A percentile compares a stretch with the other conserved stretches of the same genome.
These are phyloP conservation scores for Aspergillus novoparasiticus DNA, from an alignment of 2,329 filamentous ascomycete species.

Conservation along the genomic window DNA sequence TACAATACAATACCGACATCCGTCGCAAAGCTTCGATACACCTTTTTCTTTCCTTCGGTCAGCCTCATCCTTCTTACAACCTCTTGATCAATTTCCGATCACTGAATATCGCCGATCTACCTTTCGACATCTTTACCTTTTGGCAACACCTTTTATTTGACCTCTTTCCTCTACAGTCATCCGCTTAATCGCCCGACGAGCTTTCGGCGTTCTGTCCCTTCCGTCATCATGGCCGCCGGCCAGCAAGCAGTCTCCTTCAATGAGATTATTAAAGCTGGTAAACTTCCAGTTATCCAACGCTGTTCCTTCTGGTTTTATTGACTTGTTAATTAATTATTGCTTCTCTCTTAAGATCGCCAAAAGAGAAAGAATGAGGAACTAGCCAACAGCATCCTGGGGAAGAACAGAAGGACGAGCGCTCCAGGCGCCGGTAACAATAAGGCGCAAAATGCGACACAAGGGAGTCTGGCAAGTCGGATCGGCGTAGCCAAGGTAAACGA, in stretches of 20 bases:
- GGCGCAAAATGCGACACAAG: slow-evolving; percentile 47
- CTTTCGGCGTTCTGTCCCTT: neutral
- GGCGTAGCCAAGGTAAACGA: slow-evolving; percentile 58
- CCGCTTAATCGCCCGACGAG: neutral
- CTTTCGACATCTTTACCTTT: neutral
- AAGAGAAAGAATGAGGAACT: slow-evolving; percentile 59
- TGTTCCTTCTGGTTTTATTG: neutral
- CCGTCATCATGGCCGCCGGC: slow-evolving; percentile 37
- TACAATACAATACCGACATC: neutral
- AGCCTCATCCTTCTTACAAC: neutral
- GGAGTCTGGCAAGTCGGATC: slow-evolving; percentile 60
- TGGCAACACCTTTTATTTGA: neutral
- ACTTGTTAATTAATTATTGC: slow-evolving; percentile 2
- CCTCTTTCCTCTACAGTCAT: neutral
- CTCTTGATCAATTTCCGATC: neutral
- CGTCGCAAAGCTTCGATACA: slow-evolving; percentile 1
- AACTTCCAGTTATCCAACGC: slow-evolving; percentile 18
- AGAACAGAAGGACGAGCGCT: slow-evolving; percentile 52
- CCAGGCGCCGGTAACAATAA: slow-evolving; percentile 45
- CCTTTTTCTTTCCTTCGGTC: neutral
- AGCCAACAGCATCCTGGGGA: slow-evolving; percentile 62
- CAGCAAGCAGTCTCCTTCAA: slow-evolving; percentile 50
- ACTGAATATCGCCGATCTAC: neutral
- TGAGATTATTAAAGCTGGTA: slow-evolving; percentile 55
- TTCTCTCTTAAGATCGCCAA: slow-evolving; percentile 47